Percentiles rank a stretch among this genome's conserved stretches.
phyloP scores from a whole-genome alignment of 805 yeast genomes.

The Maudiozyma barnettii region DNA sequence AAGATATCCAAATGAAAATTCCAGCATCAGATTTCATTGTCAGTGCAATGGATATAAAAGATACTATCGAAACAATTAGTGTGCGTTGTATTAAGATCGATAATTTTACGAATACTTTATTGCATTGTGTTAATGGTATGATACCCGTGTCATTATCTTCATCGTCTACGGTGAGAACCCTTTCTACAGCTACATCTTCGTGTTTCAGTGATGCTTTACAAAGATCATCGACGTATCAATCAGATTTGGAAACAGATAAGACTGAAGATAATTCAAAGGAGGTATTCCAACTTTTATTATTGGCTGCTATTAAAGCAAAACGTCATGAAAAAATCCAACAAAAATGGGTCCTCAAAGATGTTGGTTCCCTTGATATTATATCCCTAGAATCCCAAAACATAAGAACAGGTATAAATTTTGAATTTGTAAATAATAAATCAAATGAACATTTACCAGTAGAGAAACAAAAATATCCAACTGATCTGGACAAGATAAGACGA shows the following conservation, averaged over 20 bases:
- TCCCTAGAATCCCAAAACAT: slow-evolving; percentile 14
- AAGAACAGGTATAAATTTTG: slow-evolving; percentile 13
- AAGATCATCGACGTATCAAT: slow-evolving; percentile 7
- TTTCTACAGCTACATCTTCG: slow-evolving; percentile 21
- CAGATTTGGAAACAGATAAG: slow-evolving; percentile 4
- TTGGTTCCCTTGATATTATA: slow-evolving; percentile 15
- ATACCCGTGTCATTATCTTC: slow-evolving; percentile 11
- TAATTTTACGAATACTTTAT: slow-evolving; percentile 13
- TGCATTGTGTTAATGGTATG: slow-evolving; percentile 15
- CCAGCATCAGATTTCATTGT: slow-evolving; percentile 10
- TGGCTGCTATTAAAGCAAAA: slow-evolving; percentile 19
- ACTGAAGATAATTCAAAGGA: neutral
- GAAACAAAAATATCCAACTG: slow-evolving; percentile 6
- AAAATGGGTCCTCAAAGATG: slow-evolving; percentile 16
- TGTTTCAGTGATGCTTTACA: slow-evolving; percentile 9
- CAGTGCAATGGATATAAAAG: slow-evolving; percentile 4
- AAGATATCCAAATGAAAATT: slow-evolving; percentile 23
- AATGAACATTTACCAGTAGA: neutral
- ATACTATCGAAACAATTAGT: slow-evolving; percentile 10
- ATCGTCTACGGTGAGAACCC: slow-evolving; percentile 20
- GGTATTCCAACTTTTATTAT: slow-evolving; percentile 6
- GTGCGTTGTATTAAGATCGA: slow-evolving; percentile 18
- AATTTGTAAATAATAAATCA: slow-evolving; percentile 2
- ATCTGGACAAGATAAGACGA: slow-evolving; percentile 13
- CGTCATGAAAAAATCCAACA: slow-evolving; percentile 11